Percentiles rank a stretch among this genome's conserved stretches.
Conservation (phyloP, 2,329 filamentous ascomycete genomes). For the Drechslera avenae region DNA sequence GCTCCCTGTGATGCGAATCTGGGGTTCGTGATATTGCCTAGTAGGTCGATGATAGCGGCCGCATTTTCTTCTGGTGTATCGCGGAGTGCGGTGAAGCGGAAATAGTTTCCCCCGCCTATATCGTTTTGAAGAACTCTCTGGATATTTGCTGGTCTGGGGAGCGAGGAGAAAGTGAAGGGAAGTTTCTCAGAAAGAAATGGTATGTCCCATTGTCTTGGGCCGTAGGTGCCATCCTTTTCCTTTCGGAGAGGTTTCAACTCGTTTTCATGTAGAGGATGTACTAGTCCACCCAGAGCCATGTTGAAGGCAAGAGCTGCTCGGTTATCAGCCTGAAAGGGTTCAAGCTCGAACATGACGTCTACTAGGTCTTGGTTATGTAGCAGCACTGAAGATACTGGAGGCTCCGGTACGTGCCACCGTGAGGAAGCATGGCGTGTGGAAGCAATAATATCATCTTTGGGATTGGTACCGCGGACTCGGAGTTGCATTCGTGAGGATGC, state of each 20-base stretch:
- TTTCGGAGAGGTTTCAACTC: slow-evolving; percentile 6
- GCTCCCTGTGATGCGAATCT: slow-evolving; percentile 10
- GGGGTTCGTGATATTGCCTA: slow-evolving; percentile 12
- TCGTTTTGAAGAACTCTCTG: slow-evolving; percentile 8
- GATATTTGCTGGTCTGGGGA: slow-evolving; percentile 1
- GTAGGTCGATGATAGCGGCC: slow-evolving; percentile 5
- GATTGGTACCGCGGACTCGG: not conserved
- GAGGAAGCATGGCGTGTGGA: not conserved
- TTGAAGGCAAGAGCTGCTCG: not conserved
- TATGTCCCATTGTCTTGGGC: slow-evolving; percentile 4
- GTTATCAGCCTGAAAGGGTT: slow-evolving; percentile 5
- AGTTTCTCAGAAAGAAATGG: slow-evolving; percentile 5
- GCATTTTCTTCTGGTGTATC: slow-evolving; percentile 9
- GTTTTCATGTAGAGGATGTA: slow-evolving; percentile 13
- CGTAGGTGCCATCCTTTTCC: not conserved
- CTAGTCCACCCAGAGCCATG: not conserved
- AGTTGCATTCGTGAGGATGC: not conserved
- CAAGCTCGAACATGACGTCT: slow-evolving; percentile 18
- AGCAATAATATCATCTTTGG: not conserved
- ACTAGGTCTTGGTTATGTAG: slow-evolving; percentile 16
- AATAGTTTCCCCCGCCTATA: slow-evolving; percentile 10
- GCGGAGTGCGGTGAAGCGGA: slow-evolving; percentile 9
- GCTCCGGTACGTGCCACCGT: too few relatives aligned
- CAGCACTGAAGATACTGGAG: not conserved
- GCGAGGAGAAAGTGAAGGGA: not conserved